Evolutionary conservation across 2,329 filamentous ascomycete species (phyloP).

Genomic region (Aaosphaeria pasadenensis): DNA sequence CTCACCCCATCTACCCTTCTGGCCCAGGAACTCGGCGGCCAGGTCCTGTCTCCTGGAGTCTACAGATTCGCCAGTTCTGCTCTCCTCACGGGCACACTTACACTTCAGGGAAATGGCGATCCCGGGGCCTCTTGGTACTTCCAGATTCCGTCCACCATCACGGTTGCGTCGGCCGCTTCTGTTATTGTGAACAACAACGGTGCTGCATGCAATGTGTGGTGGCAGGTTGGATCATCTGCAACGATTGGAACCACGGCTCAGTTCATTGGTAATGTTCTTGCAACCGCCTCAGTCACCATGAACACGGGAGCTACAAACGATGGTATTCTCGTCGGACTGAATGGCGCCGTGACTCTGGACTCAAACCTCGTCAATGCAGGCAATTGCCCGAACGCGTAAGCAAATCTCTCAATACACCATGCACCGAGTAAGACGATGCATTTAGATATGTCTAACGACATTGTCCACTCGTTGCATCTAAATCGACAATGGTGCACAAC

Average conservation of each 20-base stretch:
- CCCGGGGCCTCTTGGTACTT: neutral
- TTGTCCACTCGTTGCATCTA: too few relatives aligned
- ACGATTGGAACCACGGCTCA: neutral
- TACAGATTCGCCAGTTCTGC: neutral
- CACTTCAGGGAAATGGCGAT: neutral
- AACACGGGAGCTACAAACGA: neutral
- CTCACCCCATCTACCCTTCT: too few relatives aligned
- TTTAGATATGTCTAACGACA: too few relatives aligned
- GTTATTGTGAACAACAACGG: neutral
- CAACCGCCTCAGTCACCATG: neutral
- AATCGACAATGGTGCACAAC: too few relatives aligned
- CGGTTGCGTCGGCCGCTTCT: neutral
- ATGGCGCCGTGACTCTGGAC: neutral
- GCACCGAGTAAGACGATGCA: too few relatives aligned
- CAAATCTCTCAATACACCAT: too few relatives aligned
- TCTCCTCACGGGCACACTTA: neutral
- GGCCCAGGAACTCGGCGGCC: too few relatives aligned
- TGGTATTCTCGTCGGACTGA: neutral
- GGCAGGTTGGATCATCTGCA: neutral
- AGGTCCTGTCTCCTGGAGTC: neutral
- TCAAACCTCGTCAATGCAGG: too few relatives aligned
- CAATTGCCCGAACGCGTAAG: too few relatives aligned
- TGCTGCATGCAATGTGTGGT: neutral
- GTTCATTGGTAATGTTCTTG: neutral
- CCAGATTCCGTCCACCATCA: neutral